Evolutionary conservation across 2,329 filamentous ascomycete species (phyloP).

Genomic region (Arthrocladium fulminans): DNA sequence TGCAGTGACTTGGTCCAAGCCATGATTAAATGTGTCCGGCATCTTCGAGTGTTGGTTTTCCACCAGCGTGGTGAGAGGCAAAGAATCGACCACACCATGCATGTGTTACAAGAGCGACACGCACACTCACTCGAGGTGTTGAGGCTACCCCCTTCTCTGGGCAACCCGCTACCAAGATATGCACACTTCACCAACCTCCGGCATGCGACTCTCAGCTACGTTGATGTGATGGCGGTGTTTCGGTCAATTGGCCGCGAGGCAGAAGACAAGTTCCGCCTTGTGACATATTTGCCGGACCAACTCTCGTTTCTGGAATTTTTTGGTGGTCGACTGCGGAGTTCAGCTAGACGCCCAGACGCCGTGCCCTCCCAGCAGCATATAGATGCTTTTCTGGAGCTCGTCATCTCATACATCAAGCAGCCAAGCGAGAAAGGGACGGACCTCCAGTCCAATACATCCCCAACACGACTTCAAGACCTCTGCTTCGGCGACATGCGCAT

Average conservation of each 20-base stretch:
- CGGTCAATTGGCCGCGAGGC: neutral
- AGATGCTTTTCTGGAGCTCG: neutral
- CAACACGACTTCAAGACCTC: neutral
- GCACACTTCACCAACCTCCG: neutral
- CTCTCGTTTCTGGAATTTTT: neutral
- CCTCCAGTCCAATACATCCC: neutral
- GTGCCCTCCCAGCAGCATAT: neutral
- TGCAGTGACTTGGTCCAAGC: neutral
- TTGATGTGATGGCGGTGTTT: neutral
- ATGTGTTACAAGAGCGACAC: neutral
- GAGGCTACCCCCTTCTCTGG: neutral
- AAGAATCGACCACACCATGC: neutral
- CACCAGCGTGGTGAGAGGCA: neutral
- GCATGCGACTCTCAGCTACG: neutral
- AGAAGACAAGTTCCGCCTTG: neutral
- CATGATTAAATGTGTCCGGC: neutral
- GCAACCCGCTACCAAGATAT: neutral
- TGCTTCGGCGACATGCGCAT: conserved; percentile 1
- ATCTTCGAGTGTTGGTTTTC: neutral
- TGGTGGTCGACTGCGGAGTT: neutral
- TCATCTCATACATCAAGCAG: neutral
- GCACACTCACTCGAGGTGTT: neutral
- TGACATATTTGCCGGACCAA: neutral
- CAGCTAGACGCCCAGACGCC: neutral
- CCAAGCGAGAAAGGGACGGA: neutral